A percentile compares a stretch with the other conserved stretches of the same genome.
Evolutionary conservation across 2,329 filamentous ascomycete genomes (phyloP).

Genomic region (Fusarium sp.): DNA sequence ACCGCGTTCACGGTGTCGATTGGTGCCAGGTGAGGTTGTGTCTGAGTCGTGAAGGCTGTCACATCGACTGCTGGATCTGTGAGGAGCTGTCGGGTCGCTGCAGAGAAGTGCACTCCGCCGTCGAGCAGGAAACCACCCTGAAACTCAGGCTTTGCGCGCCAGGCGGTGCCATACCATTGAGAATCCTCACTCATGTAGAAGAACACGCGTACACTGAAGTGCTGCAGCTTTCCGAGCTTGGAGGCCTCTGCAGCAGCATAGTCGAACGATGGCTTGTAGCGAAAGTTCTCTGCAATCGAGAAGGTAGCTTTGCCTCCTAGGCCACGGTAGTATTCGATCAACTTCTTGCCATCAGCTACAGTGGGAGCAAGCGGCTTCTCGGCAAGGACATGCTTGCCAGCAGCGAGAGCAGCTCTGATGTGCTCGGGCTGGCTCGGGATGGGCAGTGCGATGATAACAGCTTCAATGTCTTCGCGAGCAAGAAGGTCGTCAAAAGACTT

Average conservation of each 20-base stretch:
- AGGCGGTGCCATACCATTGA: slow-evolving; percentile 62
- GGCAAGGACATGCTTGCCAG: slow-evolving; percentile 75
- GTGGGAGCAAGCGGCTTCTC: slow-evolving; percentile 76
- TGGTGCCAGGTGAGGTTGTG: slow-evolving; percentile 67
- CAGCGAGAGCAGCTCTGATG: slow-evolving; percentile 67
- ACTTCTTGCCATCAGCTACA: slow-evolving; percentile 54
- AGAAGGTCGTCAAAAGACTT: slow-evolving; percentile 63
- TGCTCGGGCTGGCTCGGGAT: slow-evolving; percentile 68
- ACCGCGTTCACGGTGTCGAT: slow-evolving; percentile 73
- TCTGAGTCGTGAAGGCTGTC: slow-evolving; percentile 64
- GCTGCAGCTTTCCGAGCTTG: slow-evolving; percentile 49
- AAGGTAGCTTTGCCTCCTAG: slow-evolving; percentile 54
- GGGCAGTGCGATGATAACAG: slow-evolving; percentile 69
- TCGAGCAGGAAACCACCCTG: slow-evolving; percentile 83
- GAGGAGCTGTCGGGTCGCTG: slow-evolving; percentile 69
- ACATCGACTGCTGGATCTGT: slow-evolving; percentile 56
- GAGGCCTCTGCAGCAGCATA: slow-evolving; percentile 62
- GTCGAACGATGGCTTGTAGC: slow-evolving; percentile 66
- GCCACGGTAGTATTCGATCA: slow-evolving; percentile 50
- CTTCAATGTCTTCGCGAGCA: slow-evolving; percentile 62
- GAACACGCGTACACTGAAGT: slow-evolving; percentile 57
- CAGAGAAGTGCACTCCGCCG: slow-evolving; percentile 77
- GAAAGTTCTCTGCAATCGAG: slow-evolving; percentile 77
- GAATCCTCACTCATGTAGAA: slow-evolving; percentile 49
- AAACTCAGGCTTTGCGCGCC: slow-evolving; percentile 75